These are phyloP conservation scores for Irpex sp. DNA, from an alignment of 1,284 basidiomycete species.

Conservation along the genomic window DNA sequence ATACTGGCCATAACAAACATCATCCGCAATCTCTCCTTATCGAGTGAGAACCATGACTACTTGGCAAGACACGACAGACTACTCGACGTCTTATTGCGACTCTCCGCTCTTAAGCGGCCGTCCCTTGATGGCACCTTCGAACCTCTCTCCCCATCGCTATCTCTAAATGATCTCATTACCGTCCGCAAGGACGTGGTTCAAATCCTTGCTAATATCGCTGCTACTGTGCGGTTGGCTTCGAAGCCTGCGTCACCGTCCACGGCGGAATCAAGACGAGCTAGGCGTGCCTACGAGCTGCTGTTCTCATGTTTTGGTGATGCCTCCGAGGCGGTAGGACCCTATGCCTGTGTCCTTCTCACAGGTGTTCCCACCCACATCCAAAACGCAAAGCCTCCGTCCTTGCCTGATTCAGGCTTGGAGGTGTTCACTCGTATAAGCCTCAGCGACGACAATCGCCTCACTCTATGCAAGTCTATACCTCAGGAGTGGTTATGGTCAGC, in stretches of 20 bases:
- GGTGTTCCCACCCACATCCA: slow-evolving; percentile 38
- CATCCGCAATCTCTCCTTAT: slow-evolving; percentile 80
- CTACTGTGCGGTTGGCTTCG: slow-evolving; percentile 45
- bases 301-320: slow-evolving; percentile 77
- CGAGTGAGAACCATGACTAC: slow-evolving; percentile 69
- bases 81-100: slow-evolving; percentile 63
- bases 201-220: slow-evolving; percentile 67
- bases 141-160: slow-evolving; percentile 52
- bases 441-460: slow-evolving; percentile 77
- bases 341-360: slow-evolving; percentile 49
- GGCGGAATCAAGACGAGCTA: slow-evolving; percentile 39
- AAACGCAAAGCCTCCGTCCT: slow-evolving; percentile 50
- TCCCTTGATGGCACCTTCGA: slow-evolving; percentile 37
- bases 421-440: slow-evolving; percentile 77
- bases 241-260: slow-evolving; percentile 30
- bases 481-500: slow-evolving; percentile 55
- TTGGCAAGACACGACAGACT: slow-evolving; percentile 66
- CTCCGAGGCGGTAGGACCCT: slow-evolving; percentile 59
- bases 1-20: slow-evolving; percentile 78
- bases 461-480: slow-evolving; percentile 62
- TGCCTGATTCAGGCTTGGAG: slow-evolving; percentile 79
- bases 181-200: slow-evolving; percentile 79
- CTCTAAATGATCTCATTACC: slow-evolving; percentile 67
- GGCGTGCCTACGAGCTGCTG: slow-evolving; percentile 64
- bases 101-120: slow-evolving; percentile 45